A percentile compares a stretch with the other conserved stretches of the same genome.
These are phyloP conservation scores for Diaporthe aspalathi DNA, from an alignment of 2,329 filamentous ascomycete species.

Conservation along the genomic window DNA sequence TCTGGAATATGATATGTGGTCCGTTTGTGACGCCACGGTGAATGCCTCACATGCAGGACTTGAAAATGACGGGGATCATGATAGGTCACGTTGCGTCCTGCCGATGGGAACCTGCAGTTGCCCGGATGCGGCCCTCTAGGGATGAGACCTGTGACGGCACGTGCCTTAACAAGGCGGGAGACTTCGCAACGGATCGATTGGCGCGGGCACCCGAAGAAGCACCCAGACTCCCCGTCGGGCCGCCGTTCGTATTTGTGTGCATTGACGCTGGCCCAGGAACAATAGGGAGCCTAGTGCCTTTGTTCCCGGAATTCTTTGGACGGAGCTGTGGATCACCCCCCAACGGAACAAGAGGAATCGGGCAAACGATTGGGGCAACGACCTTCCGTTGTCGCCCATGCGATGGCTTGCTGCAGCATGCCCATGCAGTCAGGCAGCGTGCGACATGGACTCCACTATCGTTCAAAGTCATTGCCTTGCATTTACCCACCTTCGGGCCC, in stretches of 20 bases:
- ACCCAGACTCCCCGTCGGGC: constrained; percentile 11
- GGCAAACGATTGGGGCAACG: background rate
- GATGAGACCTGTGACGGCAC: background rate
- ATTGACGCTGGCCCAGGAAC: background rate
- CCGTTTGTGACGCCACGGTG: background rate
- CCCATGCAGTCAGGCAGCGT: background rate
- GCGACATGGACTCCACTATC: background rate
- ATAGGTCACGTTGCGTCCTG: too few relatives aligned
- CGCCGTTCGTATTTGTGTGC: constrained; percentile 14
- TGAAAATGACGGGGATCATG: background rate
- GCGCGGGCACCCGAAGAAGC: background rate
- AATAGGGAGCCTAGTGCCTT: background rate
- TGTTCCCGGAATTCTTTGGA: background rate
- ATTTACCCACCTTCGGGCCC: background rate
- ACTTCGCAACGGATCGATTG: constrained; percentile 17
- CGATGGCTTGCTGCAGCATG: background rate
- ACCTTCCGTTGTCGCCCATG: background rate
- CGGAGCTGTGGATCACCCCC: too few relatives aligned
- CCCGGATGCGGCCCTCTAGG: background rate
- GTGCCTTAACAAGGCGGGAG: background rate
- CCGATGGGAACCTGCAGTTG: constrained; percentile 18
- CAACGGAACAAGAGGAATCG: too few relatives aligned
- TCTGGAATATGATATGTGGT: background rate
- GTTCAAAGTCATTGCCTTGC: too few relatives aligned
- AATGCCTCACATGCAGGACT: too few relatives aligned